phyloP scores from a whole-genome alignment of 2,329 filamentous ascomycete species.

The Balansia obtecta region DNA sequence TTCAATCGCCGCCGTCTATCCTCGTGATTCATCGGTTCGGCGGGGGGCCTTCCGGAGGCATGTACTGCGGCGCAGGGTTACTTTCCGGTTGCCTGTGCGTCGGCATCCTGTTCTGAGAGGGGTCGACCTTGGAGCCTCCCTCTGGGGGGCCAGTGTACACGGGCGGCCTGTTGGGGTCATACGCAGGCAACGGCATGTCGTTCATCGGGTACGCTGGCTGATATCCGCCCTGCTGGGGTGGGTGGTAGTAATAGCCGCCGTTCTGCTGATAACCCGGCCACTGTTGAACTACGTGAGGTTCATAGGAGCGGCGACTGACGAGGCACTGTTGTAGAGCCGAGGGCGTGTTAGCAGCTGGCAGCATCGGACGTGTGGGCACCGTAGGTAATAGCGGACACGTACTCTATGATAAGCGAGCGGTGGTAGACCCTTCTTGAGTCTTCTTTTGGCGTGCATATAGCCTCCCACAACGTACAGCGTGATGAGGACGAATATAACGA shows the following conservation, averaged over 20 bases:
- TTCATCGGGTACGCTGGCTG: constrained; percentile 34
- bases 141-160: constrained; percentile 37
- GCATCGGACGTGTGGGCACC: no score
- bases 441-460: constrained; percentile 55
- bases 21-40: constrained; percentile 13
- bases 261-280: constrained; percentile 15
- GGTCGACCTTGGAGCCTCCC: constrained; percentile 40
- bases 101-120: constrained; percentile 28
- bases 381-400: constrained; percentile 14
- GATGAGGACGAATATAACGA: constrained; percentile 44
- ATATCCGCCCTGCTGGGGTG: constrained; percentile 6
- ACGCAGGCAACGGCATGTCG: constrained; percentile 41
- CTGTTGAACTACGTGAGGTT: constrained; percentile 15
- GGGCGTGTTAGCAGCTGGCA: neutral
- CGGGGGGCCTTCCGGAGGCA: constrained; percentile 37
- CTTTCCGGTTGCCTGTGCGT: constrained; percentile 13
- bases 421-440: constrained; percentile 51
- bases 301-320: constrained; percentile 23
- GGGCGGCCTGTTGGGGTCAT: constrained; percentile 45
- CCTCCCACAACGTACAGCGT: constrained; percentile 52
- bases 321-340: constrained; percentile 30
- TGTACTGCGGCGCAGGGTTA: constrained; percentile 17
- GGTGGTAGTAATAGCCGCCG: constrained; percentile 13
- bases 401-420: constrained; percentile 61
- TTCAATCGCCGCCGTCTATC: neutral